These are phyloP conservation scores for Ophiobolus disseminans DNA, from an alignment of 2,329 filamentous ascomycete species.

Conservation along the genomic window DNA sequence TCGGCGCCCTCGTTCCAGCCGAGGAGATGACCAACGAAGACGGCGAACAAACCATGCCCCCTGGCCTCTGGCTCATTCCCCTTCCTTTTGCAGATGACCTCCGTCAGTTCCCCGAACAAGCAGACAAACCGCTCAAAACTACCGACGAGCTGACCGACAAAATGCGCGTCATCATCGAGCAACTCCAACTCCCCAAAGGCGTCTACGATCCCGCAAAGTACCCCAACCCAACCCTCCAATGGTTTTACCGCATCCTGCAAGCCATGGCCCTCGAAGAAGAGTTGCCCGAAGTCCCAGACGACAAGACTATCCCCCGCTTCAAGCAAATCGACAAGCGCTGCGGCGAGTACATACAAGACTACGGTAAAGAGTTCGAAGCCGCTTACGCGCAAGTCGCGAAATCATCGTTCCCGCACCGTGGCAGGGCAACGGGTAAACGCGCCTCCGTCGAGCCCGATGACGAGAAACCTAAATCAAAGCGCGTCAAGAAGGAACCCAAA, in stretches of 20 bases:
- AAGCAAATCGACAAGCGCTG: conserved; percentile 86
- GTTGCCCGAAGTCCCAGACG: conserved; percentile 73
- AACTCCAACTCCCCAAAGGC: conserved; percentile 85
- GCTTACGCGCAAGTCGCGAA: conserved; percentile 55
- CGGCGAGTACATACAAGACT: conserved; percentile 78
- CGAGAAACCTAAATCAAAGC: conserved; percentile 29
- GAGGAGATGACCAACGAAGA: conserved; percentile 67
- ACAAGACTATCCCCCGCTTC: conserved; percentile 84
- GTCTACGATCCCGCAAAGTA: conserved; percentile 86
- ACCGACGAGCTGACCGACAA: conserved; percentile 77
- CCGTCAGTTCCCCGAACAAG: conserved; percentile 72
- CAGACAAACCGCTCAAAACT: conserved; percentile 51
- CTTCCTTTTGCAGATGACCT: conserved; percentile 91
- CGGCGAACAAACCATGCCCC: conserved; percentile 74
- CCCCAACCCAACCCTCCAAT: conserved; percentile 91
- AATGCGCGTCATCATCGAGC: conserved; percentile 84
- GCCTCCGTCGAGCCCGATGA: conserved; percentile 37
- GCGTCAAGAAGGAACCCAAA: conserved; percentile 36
- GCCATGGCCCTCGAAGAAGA: conserved; percentile 91
- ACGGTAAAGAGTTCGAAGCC: conserved; percentile 72
- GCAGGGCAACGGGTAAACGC: conserved; percentile 53
- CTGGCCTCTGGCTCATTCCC: conserved; percentile 86
- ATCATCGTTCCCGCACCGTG: conserved; percentile 51
- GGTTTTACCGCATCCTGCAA: conserved; percentile 96
- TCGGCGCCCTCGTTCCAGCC: conserved; percentile 84